These are phyloP conservation scores for Rhododendron griersonianum DNA, from an alignment of 148 eudicot species.

Conservation along the genomic window DNA sequence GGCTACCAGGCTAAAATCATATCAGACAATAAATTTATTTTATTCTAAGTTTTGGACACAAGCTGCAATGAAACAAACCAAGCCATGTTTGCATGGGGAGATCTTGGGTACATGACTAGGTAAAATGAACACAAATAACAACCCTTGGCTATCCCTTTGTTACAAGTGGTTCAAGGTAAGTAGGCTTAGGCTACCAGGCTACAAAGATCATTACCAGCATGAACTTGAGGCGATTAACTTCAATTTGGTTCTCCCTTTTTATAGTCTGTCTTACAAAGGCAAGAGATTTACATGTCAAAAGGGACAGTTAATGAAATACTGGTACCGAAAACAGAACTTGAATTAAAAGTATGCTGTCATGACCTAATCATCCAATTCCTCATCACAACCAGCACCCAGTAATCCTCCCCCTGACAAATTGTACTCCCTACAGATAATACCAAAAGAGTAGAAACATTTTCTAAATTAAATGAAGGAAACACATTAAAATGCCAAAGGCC, in stretches of 20 bases:
- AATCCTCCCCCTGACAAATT: constrained; percentile 24
- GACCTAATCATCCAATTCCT: constrained; percentile 48
- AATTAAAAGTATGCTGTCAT: not conserved
- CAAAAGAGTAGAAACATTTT: not conserved
- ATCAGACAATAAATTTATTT: not conserved
- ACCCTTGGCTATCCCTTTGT: not conserved
- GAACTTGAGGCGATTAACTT: constrained; percentile 57
- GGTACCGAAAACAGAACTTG: not conserved
- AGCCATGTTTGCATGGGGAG: not conserved
- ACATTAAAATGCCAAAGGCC: not conserved
- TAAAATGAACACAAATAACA: not conserved
- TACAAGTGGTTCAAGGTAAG: not conserved
- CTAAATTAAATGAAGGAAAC: not conserved
- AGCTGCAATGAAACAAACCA: not conserved
- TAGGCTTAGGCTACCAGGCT: not conserved
- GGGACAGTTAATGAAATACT: not conserved
- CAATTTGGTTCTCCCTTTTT: constrained; percentile 41
- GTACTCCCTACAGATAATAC: constrained; percentile 26
- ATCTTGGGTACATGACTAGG: not conserved
- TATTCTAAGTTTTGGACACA: not conserved
- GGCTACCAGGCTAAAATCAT: not conserved
- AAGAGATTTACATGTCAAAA: constrained; percentile 10
- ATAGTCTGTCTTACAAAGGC: constrained; percentile 26
- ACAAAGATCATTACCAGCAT: constrained; percentile 52
- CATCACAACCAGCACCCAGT: constrained; percentile 16